Evolutionary conservation across 2,329 filamentous ascomycete genomes (phyloP).

Genomic region (Leptographium radiaticola): DNA sequence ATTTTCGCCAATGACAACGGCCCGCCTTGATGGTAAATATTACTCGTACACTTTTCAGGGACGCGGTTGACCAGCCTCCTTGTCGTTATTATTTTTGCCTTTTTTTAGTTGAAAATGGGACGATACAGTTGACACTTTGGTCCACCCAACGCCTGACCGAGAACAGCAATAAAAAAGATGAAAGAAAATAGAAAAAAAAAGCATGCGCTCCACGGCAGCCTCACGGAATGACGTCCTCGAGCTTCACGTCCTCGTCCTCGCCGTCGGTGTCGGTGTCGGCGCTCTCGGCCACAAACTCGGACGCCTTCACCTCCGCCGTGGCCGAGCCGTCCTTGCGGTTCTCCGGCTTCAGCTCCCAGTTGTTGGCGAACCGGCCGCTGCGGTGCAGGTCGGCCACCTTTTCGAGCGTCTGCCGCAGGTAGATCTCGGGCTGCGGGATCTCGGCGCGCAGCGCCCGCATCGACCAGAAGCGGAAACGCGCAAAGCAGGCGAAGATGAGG

Average conservation of each 20-base stretch:
- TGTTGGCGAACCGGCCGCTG: constrained; percentile 71
- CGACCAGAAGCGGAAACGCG: constrained; percentile 83
- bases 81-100: no score
- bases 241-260: constrained; percentile 53
- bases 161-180: neutral
- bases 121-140: no score
- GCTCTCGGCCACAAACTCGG: constrained; percentile 25
- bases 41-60: no score
- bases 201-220: neutral
- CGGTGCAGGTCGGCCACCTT: constrained; percentile 74
- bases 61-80: no score
- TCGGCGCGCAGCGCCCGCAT: constrained; percentile 70
- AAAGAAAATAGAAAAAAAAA: neutral
- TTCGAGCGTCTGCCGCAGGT: constrained; percentile 72
- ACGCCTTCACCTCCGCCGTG: constrained; percentile 37
- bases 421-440: constrained; percentile 83
- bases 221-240: constrained; percentile 56
- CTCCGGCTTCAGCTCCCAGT: constrained; percentile 68
- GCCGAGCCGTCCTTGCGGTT: constrained; percentile 41
- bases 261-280: constrained; percentile 44
- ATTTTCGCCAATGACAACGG: neutral
- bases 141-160: neutral
- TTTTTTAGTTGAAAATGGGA: no score
- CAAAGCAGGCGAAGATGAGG: constrained; percentile 71
- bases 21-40: neutral